phyloP scores from a whole-genome alignment of 805 yeast genomes.

The Candida xiaguanensis region DNA sequence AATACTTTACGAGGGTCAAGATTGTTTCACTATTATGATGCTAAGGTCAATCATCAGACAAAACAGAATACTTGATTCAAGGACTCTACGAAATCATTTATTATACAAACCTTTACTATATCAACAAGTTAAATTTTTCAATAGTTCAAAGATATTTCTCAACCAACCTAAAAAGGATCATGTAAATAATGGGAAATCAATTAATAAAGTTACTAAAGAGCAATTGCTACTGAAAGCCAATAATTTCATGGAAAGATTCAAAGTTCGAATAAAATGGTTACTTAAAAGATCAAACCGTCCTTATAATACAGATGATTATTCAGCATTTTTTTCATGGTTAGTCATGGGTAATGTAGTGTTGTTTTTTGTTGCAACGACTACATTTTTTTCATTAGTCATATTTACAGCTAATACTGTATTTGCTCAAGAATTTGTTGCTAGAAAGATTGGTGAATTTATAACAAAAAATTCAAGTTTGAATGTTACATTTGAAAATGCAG shows the following conservation, averaged over 20 bases:
- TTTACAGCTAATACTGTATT: slow-evolving; percentile 78
- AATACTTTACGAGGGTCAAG: too few relatives aligned
- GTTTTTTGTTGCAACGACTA: slow-evolving; percentile 84
- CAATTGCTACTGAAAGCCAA: slow-evolving; percentile 25
- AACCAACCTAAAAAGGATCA: neutral
- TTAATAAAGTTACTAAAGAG: slow-evolving; percentile 16
- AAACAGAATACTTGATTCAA: neutral
- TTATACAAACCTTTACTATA: neutral
- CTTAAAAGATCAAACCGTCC: slow-evolving; percentile 75
- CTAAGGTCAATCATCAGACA: neutral
- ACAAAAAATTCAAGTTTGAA: slow-evolving; percentile 79
- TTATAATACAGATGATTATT: slow-evolving; percentile 85
- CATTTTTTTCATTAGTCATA: slow-evolving; percentile 78
- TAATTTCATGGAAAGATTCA: slow-evolving; percentile 25
- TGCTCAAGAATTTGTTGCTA: slow-evolving; percentile 86
- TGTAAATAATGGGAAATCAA: neutral
- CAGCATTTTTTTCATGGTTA: slow-evolving; percentile 90
- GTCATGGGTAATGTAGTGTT: slow-evolving; percentile 81
- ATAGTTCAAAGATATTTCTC: neutral
- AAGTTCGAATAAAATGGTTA: slow-evolving; percentile 60
- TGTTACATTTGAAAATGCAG: slow-evolving; percentile 89
- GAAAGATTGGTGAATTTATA: slow-evolving; percentile 73
- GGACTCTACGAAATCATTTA: neutral
- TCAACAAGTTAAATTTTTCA: neutral
- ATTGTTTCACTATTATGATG: too few relatives aligned